Evolutionary conservation across 2,329 filamentous ascomycete species (phyloP).

Genomic region (Cercospora berteroae): DNA sequence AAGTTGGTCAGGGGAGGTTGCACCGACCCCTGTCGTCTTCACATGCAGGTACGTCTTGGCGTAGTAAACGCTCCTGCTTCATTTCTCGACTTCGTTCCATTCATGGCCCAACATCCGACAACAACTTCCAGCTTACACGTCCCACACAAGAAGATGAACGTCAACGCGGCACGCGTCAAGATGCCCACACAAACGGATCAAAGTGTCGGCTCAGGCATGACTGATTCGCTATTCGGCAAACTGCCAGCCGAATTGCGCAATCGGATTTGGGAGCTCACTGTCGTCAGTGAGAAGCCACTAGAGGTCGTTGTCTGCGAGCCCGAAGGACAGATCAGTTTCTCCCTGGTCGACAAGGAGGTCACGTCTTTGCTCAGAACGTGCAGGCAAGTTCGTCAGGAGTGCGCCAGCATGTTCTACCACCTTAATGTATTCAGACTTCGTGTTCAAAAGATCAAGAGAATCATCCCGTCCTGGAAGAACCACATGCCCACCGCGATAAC

Average conservation of each 20-base stretch:
- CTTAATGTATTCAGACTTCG: not conserved
- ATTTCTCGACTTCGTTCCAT: not conserved
- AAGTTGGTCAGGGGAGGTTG: not conserved
- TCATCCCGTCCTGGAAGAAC: no score
- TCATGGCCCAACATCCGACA: no score
- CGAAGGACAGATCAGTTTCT: not conserved
- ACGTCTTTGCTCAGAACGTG: not conserved
- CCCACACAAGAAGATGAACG: no score
- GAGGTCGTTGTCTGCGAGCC: not conserved
- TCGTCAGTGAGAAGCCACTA: not conserved
- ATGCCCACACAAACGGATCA: no score
- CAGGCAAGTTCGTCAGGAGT: not conserved
- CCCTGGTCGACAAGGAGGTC: not conserved
- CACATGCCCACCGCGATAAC: no score
- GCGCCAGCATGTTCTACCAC: not conserved
- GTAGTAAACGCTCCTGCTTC: not conserved
- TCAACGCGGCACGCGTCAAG: no score
- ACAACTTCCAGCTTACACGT: no score
- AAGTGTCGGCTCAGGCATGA: not conserved
- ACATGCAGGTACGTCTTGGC: not conserved
- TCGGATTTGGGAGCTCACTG: not conserved
- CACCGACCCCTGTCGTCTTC: not conserved
- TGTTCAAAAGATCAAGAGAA: no score
- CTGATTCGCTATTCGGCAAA: not conserved
- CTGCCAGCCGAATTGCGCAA: not conserved